Percentiles rank a stretch among this genome's conserved stretches.
These are phyloP conservation scores for Backusella mclennaniae DNA, from an alignment of 192 early-diverging fungal genomes.

Conservation along the genomic window DNA sequence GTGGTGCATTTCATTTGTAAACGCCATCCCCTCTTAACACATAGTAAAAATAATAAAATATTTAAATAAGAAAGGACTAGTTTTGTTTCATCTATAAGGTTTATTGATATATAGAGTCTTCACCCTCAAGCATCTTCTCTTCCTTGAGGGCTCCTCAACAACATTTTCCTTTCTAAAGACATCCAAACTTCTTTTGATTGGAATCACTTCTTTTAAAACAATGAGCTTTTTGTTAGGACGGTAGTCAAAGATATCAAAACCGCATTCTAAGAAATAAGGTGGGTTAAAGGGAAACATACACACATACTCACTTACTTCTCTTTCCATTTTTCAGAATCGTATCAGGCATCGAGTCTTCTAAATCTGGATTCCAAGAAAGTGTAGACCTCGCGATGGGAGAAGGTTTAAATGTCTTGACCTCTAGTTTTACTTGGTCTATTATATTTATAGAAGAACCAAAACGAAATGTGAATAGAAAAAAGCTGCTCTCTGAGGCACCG, in stretches of 20 bases:
- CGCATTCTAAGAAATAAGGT: background rate
- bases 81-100: background rate
- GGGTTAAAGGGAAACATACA: too few species aligned
- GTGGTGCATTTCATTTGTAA: too few species aligned
- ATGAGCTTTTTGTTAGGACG: background rate
- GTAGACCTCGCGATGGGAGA: too few species aligned
- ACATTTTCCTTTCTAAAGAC: background rate
- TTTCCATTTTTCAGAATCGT: too few species aligned
- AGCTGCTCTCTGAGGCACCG: background rate
- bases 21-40: too few species aligned
- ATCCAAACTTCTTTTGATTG: background rate
- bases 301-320: too few species aligned
- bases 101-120: too few species aligned
- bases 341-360: too few species aligned
- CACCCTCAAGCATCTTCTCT: background rate
- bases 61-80: too few species aligned
- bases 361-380: too few species aligned
- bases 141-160: background rate
- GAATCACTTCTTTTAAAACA: background rate
- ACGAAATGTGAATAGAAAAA: background rate
- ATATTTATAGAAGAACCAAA: background rate
- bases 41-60: too few species aligned
- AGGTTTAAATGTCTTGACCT: too few species aligned
- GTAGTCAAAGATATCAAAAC: background rate
- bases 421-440: background rate